These are phyloP conservation scores for Barnettozyma hawaiiensis DNA, from an alignment of 1,139 yeast species.

Conservation along the genomic window DNA sequence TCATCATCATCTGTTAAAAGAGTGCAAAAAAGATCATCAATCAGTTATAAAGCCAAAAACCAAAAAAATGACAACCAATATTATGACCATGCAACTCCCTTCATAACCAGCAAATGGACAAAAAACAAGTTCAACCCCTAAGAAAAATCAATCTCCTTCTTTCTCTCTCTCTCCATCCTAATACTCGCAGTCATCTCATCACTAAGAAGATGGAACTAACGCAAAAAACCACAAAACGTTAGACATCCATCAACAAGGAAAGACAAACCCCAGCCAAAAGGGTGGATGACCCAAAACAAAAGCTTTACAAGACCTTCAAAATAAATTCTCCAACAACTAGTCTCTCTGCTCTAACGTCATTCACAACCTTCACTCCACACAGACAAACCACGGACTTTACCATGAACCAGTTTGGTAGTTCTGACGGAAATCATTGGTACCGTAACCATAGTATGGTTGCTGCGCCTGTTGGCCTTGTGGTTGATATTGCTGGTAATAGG, in stretches of 20 bases:
- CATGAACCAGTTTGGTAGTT: conserved; percentile 4
- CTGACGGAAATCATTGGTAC: conserved; percentile 12
- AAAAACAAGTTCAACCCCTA: neutral
- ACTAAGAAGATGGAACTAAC: neutral
- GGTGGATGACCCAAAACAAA: neutral
- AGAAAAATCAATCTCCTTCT: neutral
- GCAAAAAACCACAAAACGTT: neutral
- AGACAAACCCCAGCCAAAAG: neutral
- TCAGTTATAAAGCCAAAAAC: conserved; percentile 1
- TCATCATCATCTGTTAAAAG: no score
- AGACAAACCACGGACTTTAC: neutral
- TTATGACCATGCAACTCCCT: neutral
- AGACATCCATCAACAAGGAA: neutral
- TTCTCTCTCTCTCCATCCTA: no score
- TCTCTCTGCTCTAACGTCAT: neutral
- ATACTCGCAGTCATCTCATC: neutral
- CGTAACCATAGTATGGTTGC: conserved; percentile 13
- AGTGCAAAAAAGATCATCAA: neutral
- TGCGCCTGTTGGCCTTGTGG: conserved; percentile 15
- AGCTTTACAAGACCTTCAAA: neutral
- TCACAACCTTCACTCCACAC: conserved; percentile 18
- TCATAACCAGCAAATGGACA: neutral
- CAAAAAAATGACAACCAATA: neutral
- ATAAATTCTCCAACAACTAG: neutral
- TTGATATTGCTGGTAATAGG: conserved; percentile 11